Conservation (phyloP, 2,329 filamentous ascomycete species). For the Paraconiothyrium brasiliense region DNA sequence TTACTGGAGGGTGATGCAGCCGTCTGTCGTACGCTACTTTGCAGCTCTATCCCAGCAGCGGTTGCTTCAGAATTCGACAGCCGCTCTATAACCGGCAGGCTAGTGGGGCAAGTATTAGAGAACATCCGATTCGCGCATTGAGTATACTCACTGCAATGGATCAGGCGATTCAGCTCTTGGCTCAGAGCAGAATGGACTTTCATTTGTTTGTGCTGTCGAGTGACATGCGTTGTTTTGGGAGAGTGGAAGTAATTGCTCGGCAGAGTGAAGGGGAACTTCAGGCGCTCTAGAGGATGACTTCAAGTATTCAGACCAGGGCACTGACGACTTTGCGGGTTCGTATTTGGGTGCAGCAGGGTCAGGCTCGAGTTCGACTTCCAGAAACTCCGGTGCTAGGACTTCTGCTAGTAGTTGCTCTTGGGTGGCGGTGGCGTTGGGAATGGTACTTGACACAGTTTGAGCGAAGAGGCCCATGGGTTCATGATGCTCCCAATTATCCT, state of each 20-base stretch:
- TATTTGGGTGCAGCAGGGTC: conserved; percentile 24
- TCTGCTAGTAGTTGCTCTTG: conserved; percentile 53
- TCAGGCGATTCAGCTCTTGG: neutral
- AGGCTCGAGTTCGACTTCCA: conserved; percentile 32
- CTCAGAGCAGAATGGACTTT: conserved; percentile 19
- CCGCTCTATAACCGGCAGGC: conserved; percentile 3
- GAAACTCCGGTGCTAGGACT: conserved; percentile 36
- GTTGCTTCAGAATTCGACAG: neutral
- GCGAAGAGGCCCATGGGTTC: conserved; percentile 53
- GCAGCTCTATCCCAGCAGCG: neutral
- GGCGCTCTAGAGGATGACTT: conserved; percentile 31
- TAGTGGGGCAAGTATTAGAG: conserved; percentile 1
- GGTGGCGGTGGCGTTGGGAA: conserved; percentile 53
- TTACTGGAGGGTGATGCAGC: conserved; percentile 12
- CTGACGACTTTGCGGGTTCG: conserved; percentile 40
- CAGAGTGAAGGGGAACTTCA: conserved; percentile 23
- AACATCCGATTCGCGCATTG: neutral
- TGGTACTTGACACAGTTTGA: conserved; percentile 52
- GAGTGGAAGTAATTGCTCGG: conserved; percentile 9
- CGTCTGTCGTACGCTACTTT: neutral
- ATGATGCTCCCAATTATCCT: conserved; percentile 49
- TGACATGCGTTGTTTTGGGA: conserved; percentile 20
- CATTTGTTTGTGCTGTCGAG: conserved; percentile 18
- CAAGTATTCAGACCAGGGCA: conserved; percentile 50
- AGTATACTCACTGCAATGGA: neutral